Evolutionary conservation across 768 basidiomycete species (phyloP), one percentile per base, ranked within the genome.

Genomic region (Lactarius evosmus): DNA sequence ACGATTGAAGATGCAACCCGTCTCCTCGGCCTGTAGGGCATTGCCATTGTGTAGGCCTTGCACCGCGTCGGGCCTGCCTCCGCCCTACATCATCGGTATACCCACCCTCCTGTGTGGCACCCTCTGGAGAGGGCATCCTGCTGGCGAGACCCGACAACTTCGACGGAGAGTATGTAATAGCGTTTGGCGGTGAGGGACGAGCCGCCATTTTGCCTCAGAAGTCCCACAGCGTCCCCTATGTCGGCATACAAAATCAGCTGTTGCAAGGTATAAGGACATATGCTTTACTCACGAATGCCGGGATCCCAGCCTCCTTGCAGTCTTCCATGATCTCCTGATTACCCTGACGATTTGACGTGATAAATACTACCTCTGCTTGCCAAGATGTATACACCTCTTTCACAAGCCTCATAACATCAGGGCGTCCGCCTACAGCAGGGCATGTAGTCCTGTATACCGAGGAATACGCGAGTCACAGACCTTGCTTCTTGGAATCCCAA

Each of bases 261-360:
- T 27, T 22, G 27, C 19, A 38, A 27, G 12, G 27, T 12, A 38
- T 41, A 50, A 50, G 7, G n/a, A 1, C 7, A 55, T 32, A n/a
- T 6, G 27, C 51, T 65, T 22, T 56, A 72, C 69, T 55, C 59
- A 63, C 67, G 32, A 70, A 72, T 14, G 81, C 82, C 46, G 86
- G 86, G 69, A 87, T 87, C 29, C 83, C 84, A 56, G 81, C 82
- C 67, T 80, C 80, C 73, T 86, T 89, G 77, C 85, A 91, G 25
- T 88, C 89, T 72, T 87, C 79, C 82, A 89, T 90, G 65, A 92
- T 86, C 70, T 92, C 89, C 16, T 81, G 78, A 73, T 92, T 91
- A 32, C 89, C 89, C 44, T 84, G 80, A 69, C 82, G 87, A 76
- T 92, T 92, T n/a, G 89, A 91, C 8, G 89, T 92, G 73, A 92